These are phyloP conservation scores for Pichia rugopelliculosa DNA, from an alignment of 805 yeast species.

Conservation along the genomic window DNA sequence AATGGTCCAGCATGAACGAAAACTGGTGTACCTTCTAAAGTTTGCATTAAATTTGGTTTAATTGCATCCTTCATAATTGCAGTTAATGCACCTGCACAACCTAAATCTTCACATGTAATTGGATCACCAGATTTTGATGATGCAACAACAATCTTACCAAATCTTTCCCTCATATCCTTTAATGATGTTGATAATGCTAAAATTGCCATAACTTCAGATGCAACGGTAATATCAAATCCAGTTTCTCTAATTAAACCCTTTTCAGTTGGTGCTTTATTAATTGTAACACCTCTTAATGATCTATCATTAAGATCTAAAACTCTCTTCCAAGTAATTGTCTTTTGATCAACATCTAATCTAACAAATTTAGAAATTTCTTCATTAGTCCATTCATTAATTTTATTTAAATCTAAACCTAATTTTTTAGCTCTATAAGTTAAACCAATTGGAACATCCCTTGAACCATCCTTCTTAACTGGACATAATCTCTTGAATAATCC, in stretches of 20 bases:
- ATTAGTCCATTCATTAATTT: slow-evolving; percentile 71
- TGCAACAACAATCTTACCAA: slow-evolving; percentile 87
- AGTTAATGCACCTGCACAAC: slow-evolving; percentile 92
- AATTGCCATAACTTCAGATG: slow-evolving; percentile 94
- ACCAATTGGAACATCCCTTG: slow-evolving; percentile 68
- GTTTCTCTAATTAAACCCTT: slow-evolving; percentile 79
- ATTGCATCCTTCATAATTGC: slow-evolving; percentile 93
- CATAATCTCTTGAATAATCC: slow-evolving; percentile 81
- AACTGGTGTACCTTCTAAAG: slow-evolving; percentile 95
- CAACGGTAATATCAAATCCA: slow-evolving; percentile 95
- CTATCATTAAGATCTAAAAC: slow-evolving; percentile 95
- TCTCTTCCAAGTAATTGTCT: slow-evolving; percentile 82
- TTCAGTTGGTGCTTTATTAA: slow-evolving; percentile 91
- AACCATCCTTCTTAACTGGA: slow-evolving; percentile 71
- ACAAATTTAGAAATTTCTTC: slow-evolving; percentile 74
- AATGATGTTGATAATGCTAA: slow-evolving; percentile 75
- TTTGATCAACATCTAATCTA: slow-evolving; percentile 82
- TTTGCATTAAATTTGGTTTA: slow-evolving; percentile 95
- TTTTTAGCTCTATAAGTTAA: slow-evolving; percentile 70
- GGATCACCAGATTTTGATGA: slow-evolving; percentile 69
- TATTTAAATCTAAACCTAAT: slow-evolving; percentile 72
- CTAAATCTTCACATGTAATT: slow-evolving; percentile 88
- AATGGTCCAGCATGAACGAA: slow-evolving; percentile 98
- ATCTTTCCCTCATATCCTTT: slow-evolving; percentile 77
- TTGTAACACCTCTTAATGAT: slow-evolving; percentile 77